These are phyloP conservation scores for Fusarium virguliforme DNA, from an alignment of 2,329 filamentous ascomycete genomes.

Conservation along the genomic window DNA sequence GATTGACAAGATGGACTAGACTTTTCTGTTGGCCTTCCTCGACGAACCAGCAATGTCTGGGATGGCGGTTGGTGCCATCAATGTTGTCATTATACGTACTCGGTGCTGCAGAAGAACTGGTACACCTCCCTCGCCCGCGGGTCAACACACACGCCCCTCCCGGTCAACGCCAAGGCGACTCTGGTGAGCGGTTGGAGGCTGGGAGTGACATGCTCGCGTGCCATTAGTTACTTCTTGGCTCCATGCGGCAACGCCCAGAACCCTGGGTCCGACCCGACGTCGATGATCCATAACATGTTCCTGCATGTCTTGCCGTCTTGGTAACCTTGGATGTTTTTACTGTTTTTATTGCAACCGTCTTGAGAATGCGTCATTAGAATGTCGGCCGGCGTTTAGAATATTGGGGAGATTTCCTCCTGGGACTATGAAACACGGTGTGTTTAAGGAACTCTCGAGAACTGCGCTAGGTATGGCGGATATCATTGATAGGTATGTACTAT, in stretches of 20 bases:
- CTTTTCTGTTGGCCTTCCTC: not conserved
- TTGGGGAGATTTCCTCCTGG: not conserved
- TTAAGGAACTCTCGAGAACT: conserved; percentile 22
- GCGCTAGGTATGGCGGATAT: conserved; percentile 40
- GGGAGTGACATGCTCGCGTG: not conserved
- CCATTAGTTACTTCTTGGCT: conserved; percentile 16
- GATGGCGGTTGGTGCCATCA: not conserved
- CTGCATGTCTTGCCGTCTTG: conserved; percentile 11
- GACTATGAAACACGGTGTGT: conserved; percentile 15
- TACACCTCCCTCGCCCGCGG: not conserved
- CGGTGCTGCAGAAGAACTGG: not conserved
- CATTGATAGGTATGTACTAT: conserved; percentile 31
- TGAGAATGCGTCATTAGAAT: conserved; percentile 19
- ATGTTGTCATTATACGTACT: not conserved
- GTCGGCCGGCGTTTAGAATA: conserved; percentile 24
- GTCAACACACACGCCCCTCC: conserved; percentile 11
- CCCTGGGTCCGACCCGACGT: not conserved
- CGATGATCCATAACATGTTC: conserved; percentile 10
- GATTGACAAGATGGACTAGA: conserved; percentile 51
- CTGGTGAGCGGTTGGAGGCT: conserved; percentile 5
- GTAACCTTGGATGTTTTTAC: conserved; percentile 15
- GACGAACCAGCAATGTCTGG: not conserved
- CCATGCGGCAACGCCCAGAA: not conserved
- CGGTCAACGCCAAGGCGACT: conserved; percentile 12
- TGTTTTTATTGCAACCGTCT: conserved; percentile 10